These are phyloP conservation scores for Dioszegia hungarica DNA, from an alignment of 768 basidiomycete species.

Conservation along the genomic window DNA sequence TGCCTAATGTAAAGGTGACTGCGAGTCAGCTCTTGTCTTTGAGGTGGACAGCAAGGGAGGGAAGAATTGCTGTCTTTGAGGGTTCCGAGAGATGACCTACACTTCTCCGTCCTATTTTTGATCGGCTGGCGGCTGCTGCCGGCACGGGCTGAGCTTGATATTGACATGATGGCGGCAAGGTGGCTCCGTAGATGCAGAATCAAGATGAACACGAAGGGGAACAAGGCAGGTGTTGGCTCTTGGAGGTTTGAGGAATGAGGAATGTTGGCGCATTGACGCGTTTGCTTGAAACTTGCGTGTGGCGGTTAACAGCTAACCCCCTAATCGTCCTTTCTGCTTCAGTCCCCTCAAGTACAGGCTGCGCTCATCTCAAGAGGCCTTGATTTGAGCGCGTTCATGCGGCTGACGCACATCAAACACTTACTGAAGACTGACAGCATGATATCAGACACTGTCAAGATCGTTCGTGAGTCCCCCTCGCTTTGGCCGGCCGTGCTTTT, in stretches of 20 bases:
- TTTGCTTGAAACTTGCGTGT: neutral
- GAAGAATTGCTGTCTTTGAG: too few relatives aligned
- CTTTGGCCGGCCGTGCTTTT: too few relatives aligned
- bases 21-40: constrained; percentile 7
- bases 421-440: neutral
- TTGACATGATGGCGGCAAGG: constrained; percentile 1
- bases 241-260: neutral
- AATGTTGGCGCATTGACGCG: neutral
- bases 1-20: constrained; percentile 77
- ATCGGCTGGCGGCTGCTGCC: constrained; percentile 4
- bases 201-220: too few relatives aligned
- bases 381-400: too few relatives aligned
- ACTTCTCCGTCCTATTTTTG: constrained; percentile 41
- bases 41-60: too few relatives aligned
- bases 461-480: constrained; percentile 2
- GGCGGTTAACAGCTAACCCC: neutral
- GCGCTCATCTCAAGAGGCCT: too few relatives aligned
- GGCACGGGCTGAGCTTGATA: constrained; percentile 2
- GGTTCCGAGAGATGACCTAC: constrained; percentile 17
- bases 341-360: neutral
- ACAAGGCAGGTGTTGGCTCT: neutral
- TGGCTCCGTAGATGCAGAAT: neutral
- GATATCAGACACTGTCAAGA: neutral
- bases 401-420: too few relatives aligned
- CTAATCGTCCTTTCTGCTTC: neutral